Evolutionary conservation across 2,329 filamentous ascomycete species (phyloP).

Genomic region (Trichoderma sp.): DNA sequence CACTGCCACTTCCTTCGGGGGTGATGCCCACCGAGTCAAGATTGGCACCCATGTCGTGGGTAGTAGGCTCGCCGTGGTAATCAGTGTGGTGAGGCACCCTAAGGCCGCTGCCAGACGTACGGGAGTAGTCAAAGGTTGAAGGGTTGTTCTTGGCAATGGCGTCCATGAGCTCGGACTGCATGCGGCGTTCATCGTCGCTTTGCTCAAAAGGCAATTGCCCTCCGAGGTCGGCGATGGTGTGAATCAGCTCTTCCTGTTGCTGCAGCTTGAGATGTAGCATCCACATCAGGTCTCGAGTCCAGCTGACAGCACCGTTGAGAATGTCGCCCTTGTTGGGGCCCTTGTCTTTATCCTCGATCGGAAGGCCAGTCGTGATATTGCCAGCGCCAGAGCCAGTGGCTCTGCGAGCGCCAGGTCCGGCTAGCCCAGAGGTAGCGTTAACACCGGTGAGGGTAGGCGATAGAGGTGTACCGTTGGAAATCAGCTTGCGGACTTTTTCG

Average conservation of each 20-base stretch:
- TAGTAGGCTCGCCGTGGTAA: slow-evolving; percentile 77
- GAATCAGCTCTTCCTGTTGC: slow-evolving; percentile 84
- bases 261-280: slow-evolving; percentile 86
- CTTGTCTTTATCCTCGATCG: slow-evolving; percentile 96
- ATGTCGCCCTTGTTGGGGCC: slow-evolving; percentile 99
- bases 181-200: slow-evolving; percentile 90
- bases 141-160: slow-evolving; percentile 80
- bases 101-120: slow-evolving; percentile 80
- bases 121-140: slow-evolving; percentile 79
- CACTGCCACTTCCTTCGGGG: slow-evolving; percentile 46
- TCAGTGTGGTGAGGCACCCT: slow-evolving; percentile 94
- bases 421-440: slow-evolving; percentile 83
- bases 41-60: slow-evolving; percentile 45
- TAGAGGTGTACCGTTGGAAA: slow-evolving; percentile 87
- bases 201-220: slow-evolving; percentile 78
- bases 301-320: slow-evolving; percentile 93
- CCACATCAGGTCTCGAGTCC: slow-evolving; percentile 98
- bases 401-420: slow-evolving; percentile 80
- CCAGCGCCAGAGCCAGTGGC: slow-evolving; percentile 71
- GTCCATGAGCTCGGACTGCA: slow-evolving; percentile 91
- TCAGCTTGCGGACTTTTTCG: slow-evolving; percentile 93
- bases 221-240: slow-evolving; percentile 72
- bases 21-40: slow-evolving; percentile 46
- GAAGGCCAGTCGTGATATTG: slow-evolving; percentile 89
- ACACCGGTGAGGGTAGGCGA: slow-evolving; percentile 78